Conservation (phyloP, 108 stramenopile genomes). For the Skeletonema grethae region DNA sequence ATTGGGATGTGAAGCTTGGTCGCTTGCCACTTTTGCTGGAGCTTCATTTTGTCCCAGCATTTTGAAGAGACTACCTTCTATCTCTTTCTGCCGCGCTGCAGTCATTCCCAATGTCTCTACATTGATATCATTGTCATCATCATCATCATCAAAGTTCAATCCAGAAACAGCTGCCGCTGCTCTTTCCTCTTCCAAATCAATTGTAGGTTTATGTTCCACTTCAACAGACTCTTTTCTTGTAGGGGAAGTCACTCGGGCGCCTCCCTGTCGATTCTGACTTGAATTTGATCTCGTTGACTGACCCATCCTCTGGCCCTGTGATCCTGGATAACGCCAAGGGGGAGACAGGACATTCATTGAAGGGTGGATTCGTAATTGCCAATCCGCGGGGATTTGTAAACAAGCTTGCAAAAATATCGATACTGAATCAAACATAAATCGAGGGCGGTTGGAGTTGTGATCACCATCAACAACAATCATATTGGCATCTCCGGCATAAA, state of each 20-base stretch:
- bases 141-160: conserved; percentile 20
- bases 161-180: conserved; percentile 18
- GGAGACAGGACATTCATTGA: conserved; percentile 86
- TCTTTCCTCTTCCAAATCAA: conserved; percentile 18
- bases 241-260: conserved; percentile 26
- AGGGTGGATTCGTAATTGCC: conserved; percentile 79
- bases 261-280: not conserved
- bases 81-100: conserved; percentile 79
- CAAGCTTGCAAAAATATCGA: conserved; percentile 93
- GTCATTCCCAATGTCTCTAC: conserved; percentile 87
- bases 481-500: conserved; percentile 98
- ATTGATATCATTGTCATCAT: conserved; percentile 42
- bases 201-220: conserved; percentile 12
- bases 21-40: conserved; percentile 2
- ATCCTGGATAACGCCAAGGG: conserved; percentile 76
- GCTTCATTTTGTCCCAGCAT: conserved; percentile 80
- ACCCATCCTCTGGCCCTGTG: not conserved
- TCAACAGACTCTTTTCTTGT: conserved; percentile 22
- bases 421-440: conserved; percentile 95
- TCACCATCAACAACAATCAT: conserved; percentile 96
- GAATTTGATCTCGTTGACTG: conserved; percentile 1
- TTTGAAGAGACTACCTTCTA: conserved; percentile 85
- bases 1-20: not conserved
- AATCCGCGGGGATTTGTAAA: conserved; percentile 76
- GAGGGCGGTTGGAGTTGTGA: conserved; percentile 95